A percentile compares a stretch with the other conserved stretches of the same genome.
phyloP scores from a whole-genome alignment of 176 grass and related monocot genomes.

The Raddia distichophylla region DNA sequence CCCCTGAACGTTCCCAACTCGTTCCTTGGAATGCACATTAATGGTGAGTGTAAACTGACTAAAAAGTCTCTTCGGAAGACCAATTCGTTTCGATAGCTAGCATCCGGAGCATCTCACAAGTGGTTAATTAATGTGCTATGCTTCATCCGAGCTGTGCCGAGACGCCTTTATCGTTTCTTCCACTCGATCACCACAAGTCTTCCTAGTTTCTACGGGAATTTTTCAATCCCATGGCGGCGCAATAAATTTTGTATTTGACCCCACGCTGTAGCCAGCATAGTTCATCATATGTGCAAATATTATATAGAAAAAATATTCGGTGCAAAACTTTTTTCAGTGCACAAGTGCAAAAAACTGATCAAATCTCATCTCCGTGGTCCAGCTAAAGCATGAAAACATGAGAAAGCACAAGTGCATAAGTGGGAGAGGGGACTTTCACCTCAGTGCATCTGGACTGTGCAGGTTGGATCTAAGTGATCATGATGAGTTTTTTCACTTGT shows the following conservation, averaged over 20 bases:
- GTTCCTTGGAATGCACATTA: background rate
- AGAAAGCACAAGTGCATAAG: too few species aligned
- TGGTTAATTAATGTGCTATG: background rate
- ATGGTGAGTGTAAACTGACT: background rate
- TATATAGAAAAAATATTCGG: too few species aligned
- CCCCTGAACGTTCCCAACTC: background rate
- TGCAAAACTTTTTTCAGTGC: too few species aligned
- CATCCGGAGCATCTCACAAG: background rate
- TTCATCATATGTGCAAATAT: too few species aligned
- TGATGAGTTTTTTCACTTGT: too few species aligned
- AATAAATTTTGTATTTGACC: background rate
- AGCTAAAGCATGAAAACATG: too few species aligned
- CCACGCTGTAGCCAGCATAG: background rate
- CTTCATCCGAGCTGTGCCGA: background rate
- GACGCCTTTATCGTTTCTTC: background rate
- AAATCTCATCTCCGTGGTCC: too few species aligned
- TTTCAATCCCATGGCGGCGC: background rate
- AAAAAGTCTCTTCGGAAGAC: background rate
- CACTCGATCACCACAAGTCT: background rate
- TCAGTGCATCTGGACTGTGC: too few species aligned
- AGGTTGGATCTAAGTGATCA: too few species aligned
- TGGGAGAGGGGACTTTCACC: too few species aligned
- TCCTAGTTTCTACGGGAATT: background rate
- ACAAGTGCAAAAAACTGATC: too few species aligned
- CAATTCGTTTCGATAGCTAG: background rate